Base-by-base conservation (phyloP, 768 basidiomycete genomes). In the Ramaria sp. region DNA sequence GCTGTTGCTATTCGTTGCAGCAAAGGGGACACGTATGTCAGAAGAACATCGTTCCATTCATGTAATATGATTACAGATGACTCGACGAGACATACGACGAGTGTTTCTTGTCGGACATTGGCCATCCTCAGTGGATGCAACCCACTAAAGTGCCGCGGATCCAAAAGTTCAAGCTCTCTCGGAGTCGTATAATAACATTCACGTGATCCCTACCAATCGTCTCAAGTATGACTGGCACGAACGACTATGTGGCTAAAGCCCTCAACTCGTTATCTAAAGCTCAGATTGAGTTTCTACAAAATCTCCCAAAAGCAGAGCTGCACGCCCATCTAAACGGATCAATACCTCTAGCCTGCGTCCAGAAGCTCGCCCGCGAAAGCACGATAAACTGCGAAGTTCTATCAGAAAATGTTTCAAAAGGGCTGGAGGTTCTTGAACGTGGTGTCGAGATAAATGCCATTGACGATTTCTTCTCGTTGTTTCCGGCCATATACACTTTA, bases 271-370 rank as follows among this genome's bases (percentile, higher is more conserved):
- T 90, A 22, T 69, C 70, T 9, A 58, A 69, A 0, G 58, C 67
- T 5, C 81, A 89, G 59, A 48, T 82, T 22, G 34, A 64, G 5
- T 91, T 90, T 65, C 69, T 92, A 41, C 70, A 77, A 47, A 55
- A 58, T 1, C 72, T 90, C 0, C 84, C 84, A 9, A 92, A 92
- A 66, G 87, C 88, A 0, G 89, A 93, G 63, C 75, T 92, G 0
- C 89, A 91, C 58, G 89, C 88, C 0, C 88, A 91, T 62, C 76
- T 90, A 3, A 90, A 90, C 60, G 88, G 88, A 0, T 91, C 81
- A 9, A 90, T 92, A 32, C 89, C 89, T 0, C 67, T 89, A 24
- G 50, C 67, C 0, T 67, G 78, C 25, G 74, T 91, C 0, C 78
- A 79, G 58, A 73, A 79, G 7, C 78, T 92, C 13, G 85, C 83